phyloP scores from a whole-genome alignment of 768 basidiomycete species.

The Trametes cinnabarina region DNA sequence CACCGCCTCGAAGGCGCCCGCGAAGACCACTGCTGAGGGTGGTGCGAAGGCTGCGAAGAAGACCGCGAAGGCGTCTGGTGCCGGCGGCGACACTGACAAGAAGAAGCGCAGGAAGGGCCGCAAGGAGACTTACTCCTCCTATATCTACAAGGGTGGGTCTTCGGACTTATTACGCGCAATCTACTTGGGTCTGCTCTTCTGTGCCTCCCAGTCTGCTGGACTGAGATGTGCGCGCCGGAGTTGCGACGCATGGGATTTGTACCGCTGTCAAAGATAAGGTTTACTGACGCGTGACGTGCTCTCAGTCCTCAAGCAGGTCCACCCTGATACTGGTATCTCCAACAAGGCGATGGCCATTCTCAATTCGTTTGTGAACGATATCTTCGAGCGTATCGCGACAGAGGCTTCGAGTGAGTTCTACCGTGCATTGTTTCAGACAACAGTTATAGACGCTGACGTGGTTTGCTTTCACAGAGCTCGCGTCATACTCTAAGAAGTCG shows the following conservation, averaged over 20 bases:
- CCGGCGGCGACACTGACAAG: conserved; percentile 58
- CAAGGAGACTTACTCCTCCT: conserved; percentile 92
- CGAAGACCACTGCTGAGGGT: conserved; percentile 48
- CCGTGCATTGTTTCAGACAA: background rate
- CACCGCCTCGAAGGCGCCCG: conserved; percentile 58
- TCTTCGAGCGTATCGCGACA: conserved; percentile 88
- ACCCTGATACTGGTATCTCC: conserved; percentile 98
- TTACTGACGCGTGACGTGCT: conserved; percentile 5
- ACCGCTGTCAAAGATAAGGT: background rate
- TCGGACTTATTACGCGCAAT: background rate
- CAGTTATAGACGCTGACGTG: background rate
- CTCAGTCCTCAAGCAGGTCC: conserved; percentile 91
- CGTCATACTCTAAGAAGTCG: conserved; percentile 97
- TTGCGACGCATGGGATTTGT: background rate
- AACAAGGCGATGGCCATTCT: conserved; percentile 95
- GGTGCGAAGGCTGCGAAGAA: conserved; percentile 57
- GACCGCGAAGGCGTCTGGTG: conserved; percentile 46
- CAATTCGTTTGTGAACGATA: conserved; percentile 92
- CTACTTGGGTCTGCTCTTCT: background rate
- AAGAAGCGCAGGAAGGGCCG: conserved; percentile 87
- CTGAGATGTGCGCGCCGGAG: background rate
- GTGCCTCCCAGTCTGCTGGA: background rate
- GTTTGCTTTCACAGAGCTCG: conserved; percentile 61
- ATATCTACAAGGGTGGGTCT: conserved; percentile 85
- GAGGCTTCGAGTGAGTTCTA: conserved; percentile 76